Conservation (phyloP, 768 basidiomycete species). For the Lentinula guzmanii region DNA sequence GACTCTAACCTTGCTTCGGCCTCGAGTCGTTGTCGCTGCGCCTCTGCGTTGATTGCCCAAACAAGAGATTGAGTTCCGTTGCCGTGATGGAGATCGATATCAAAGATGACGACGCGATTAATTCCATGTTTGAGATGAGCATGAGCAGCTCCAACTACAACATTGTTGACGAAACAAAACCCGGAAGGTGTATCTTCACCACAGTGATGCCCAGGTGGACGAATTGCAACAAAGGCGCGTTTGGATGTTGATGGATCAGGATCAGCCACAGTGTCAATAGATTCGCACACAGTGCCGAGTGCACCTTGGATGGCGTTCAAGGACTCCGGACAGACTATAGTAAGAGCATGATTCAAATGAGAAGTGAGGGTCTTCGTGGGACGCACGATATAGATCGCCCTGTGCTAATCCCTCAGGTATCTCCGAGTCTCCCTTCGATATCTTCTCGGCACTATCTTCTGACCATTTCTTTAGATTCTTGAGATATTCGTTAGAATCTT, state of each 20-base stretch:
- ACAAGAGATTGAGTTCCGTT: conserved; percentile 92
- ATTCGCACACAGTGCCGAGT: conserved; percentile 80
- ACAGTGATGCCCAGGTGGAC: conserved; percentile 95
- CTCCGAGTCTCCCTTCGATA: conserved; percentile 60
- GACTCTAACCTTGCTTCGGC: conserved; percentile 26
- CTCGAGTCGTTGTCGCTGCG: conserved; percentile 64
- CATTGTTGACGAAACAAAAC: conserved; percentile 96
- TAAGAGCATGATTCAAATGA: background rate
- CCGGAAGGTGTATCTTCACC: conserved; percentile 86
- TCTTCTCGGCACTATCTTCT: conserved; percentile 52
- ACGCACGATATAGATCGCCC: conserved; percentile 74
- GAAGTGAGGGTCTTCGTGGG: no score
- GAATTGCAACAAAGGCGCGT: conserved; percentile 74
- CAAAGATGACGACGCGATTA: conserved; percentile 77
- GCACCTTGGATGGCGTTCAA: conserved; percentile 77
- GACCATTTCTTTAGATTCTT: conserved; percentile 58
- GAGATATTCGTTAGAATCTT: conserved; percentile 61
- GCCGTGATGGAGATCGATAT: conserved; percentile 91
- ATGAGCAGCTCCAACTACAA: conserved; percentile 84
- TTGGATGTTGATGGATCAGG: conserved; percentile 11
- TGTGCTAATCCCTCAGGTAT: conserved; percentile 70
- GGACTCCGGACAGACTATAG: conserved; percentile 76
- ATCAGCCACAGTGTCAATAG: conserved; percentile 63
- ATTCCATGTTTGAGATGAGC: conserved; percentile 79
- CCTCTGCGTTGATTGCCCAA: conserved; percentile 90